Base-by-base conservation (phyloP, 2,329 filamentous ascomycete genomes). In the Neopestalotiopsis sp. region DNA sequence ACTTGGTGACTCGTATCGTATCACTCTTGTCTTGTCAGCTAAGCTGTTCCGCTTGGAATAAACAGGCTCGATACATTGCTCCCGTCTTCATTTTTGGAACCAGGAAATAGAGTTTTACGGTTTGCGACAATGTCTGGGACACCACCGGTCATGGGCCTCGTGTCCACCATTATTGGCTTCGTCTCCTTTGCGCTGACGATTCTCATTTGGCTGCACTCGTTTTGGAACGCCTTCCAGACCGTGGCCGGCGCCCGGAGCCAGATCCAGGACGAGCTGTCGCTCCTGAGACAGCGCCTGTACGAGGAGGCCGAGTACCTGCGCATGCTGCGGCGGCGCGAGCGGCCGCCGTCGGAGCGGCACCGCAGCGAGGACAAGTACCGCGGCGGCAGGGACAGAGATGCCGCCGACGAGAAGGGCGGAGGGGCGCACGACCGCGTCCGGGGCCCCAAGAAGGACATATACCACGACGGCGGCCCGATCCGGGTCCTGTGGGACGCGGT, bases 231-330 rank as follows among this genome's bases (percentile, higher is more conserved):
- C 9, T 60, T 61, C 56, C 24, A 40, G n/a, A 62, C 65, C 17
- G 28, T 67, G 17, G 34, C 20, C 13, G 14, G 60, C 32, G 65
- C 65, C n/a, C 65, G 32, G 17, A 14, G 34, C n/a, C 65, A 67
- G 34, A 67, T 67, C 56, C 65, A 52, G 32, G 65, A 67, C 34
- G 56, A 67, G 57, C 65, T 67, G 3, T 67, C 65, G 3, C 17
- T 62, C 17, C 40, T 67, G 32, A 24, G 65, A 32, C 65, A 67
- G 56, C 56, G 56, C 6, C 65, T 61, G 56, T 62, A 60, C 57
- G 52, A 61, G 38, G 65, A 67, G 56, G 42, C 32, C 32, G 56
- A 60, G 24, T 67, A 67, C 65, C 52, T 67, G 34, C n/a, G 58
- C 30, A 45, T 34, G 32, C 56, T 49, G 28, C 65, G 65, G 9